Base-by-base conservation (phyloP, 2,329 filamentous ascomycete genomes). In the Aspergillus melleus region DNA sequence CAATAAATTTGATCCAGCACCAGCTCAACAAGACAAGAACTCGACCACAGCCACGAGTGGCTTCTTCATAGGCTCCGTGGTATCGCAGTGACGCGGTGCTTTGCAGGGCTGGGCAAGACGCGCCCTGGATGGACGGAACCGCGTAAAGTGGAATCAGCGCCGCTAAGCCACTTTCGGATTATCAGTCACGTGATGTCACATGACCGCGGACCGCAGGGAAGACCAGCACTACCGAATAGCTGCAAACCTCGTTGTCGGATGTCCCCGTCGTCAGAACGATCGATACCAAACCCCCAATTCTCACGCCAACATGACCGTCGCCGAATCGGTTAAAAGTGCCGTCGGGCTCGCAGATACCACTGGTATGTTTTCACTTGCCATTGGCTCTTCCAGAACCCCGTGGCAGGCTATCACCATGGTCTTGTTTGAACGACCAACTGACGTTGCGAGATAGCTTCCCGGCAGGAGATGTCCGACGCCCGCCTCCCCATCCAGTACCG, bases 381-480 rank as follows among this genome's bases (percentile, higher is more conserved):
- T 73, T 72, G 68, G 61, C 32, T 46, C 56, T 54, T 42, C 50
- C 56, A 39, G 57, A 24, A 58, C 59, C 61, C 54, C 49, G 12
- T 46, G 54, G 52, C 49, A 52, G 30, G 60, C 50, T 54, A 54
- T 55, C 44, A 53, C 24, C 53, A 16, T 22, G 9, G 44, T 24
- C 19, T 20, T 20, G 49, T 47, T 56, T 47, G 52, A 54, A 59
- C 24, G 19, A 36, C 42, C 49, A 47, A 60, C 58, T 68, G 52
- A 66, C 62, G 50, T 47, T 47, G 47, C 42, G 24, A 64, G 64
- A 54, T 58, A 68, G 65, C 66, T 72, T 72, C 72, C 62, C 87
- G 92, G 79, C 89, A 96, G 83, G 90, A 95, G 79, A 98, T 98
- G 94, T 89, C 91, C 74, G 91, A 92, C 72, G 93, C 93, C 68